Evolutionary conservation across 2,329 filamentous ascomycete species (phyloP).

Genomic region (Lizonia empirigonia): DNA sequence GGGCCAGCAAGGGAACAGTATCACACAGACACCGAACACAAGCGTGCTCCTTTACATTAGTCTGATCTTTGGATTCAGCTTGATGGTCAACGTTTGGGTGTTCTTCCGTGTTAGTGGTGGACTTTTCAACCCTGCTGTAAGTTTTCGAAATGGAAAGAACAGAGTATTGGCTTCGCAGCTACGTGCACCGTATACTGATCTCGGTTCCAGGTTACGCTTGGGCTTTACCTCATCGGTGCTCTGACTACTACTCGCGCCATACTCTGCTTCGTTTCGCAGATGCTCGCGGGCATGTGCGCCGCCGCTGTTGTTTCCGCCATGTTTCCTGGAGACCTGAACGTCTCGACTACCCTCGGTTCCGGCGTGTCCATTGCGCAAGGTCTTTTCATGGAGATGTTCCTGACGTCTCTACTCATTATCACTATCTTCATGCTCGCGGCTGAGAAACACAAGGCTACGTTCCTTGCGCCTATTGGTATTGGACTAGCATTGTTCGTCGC

Average conservation of each 20-base stretch:
- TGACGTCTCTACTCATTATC: constrained; percentile 49
- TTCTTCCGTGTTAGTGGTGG: constrained; percentile 49
- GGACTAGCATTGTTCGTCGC: constrained; percentile 72
- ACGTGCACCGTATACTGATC: not conserved
- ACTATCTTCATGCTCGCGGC: constrained; percentile 66
- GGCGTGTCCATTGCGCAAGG: constrained; percentile 40
- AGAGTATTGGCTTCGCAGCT: not conserved
- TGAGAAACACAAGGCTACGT: constrained; percentile 76
- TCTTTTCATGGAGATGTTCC: constrained; percentile 50
- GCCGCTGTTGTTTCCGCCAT: constrained; percentile 45
- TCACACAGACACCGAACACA: constrained; percentile 42
- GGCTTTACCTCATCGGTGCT: constrained; percentile 44
- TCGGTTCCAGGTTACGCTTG: constrained; percentile 41
- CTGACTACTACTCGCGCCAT: constrained; percentile 31
- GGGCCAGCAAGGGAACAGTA: constrained; percentile 29
- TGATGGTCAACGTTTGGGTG: constrained; percentile 50
- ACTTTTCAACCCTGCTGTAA: constrained; percentile 50
- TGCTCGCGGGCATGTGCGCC: constrained; percentile 46
- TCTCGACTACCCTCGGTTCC: constrained; percentile 44
- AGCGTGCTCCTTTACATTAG: constrained; percentile 46
- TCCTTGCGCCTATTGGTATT: constrained; percentile 72
- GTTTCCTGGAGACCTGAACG: constrained; percentile 42
- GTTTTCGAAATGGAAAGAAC: constrained; percentile 5
- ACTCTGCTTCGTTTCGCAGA: constrained; percentile 44
- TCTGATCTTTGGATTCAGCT: constrained; percentile 45